Evolutionary conservation across 331 rosid species (phyloP).

Genomic region (Ulmus americana): DNA sequence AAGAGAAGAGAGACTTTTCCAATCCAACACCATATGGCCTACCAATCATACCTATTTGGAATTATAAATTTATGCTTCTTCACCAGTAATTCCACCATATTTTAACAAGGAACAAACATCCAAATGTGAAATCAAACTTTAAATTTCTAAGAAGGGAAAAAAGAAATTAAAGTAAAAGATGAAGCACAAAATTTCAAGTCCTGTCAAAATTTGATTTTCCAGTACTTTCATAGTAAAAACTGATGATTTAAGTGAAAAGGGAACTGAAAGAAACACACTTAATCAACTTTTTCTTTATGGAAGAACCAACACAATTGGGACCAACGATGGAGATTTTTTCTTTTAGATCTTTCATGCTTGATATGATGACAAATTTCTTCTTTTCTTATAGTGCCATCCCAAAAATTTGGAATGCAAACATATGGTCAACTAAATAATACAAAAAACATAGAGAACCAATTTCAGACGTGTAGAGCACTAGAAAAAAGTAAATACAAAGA

Average conservation of each 20-base stretch:
- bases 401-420: slow-evolving; percentile 5
- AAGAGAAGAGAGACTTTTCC: neutral
- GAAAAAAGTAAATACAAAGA: neutral
- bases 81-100: too few species aligned
- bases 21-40: neutral
- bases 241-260: too few species aligned
- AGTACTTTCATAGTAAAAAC: neutral
- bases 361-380: neutral
- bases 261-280: neutral
- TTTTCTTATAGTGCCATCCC: neutral
- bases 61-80: too few species aligned
- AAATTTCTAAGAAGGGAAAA: neutral
- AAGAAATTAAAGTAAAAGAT: neutral
- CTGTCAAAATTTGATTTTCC: neutral
- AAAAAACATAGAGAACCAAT: neutral
- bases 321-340: neutral
- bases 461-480: neutral
- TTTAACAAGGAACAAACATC: too few species aligned
- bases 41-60: neutral
- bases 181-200: neutral
- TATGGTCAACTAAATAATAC: too few species aligned
- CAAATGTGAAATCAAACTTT: too few species aligned
- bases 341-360: neutral
- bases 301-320: neutral
- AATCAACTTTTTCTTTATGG: neutral